A percentile compares a stretch with the other conserved stretches of the same genome.
Evolutionary conservation across 371 early-diverging fungal genomes (phyloP).

Genomic region (Zopfochytrium polystomum): DNA sequence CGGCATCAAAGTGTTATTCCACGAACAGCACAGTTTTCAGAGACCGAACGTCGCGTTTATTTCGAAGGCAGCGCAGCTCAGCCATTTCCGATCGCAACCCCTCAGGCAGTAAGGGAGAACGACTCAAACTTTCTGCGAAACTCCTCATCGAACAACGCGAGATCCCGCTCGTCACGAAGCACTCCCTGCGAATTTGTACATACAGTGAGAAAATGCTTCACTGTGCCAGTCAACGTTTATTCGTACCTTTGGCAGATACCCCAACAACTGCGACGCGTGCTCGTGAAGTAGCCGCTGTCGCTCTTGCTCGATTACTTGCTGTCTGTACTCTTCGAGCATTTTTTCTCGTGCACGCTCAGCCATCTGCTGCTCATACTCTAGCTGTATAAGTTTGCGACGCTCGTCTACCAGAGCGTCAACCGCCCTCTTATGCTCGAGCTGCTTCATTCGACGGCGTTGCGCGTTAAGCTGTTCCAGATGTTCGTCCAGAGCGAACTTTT

Average conservation of each 20-base stretch:
- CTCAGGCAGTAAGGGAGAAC: no score
- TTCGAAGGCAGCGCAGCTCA: no score
- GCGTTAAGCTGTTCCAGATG: conserved; percentile 48
- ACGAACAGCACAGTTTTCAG: no score
- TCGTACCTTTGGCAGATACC: conserved; percentile 51
- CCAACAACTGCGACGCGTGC: conserved; percentile 47
- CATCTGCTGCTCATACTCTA: conserved; percentile 28
- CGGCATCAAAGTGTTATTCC: no score
- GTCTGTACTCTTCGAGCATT: conserved; percentile 44
- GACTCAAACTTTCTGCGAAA: conserved; percentile 42
- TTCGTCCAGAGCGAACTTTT: conserved; percentile 51
- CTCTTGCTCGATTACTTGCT: conserved; percentile 54
- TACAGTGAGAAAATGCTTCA: not conserved
- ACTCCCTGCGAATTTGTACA: conserved; percentile 38
- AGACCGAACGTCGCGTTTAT: no score
- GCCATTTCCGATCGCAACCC: no score
- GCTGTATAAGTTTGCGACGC: conserved; percentile 30
- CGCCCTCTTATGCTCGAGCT: conserved; percentile 51
- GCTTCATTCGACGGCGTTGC: conserved; percentile 51
- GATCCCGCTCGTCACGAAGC: conserved; percentile 45
- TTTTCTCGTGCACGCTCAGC: conserved; percentile 32
- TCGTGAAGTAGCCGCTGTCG: conserved; percentile 52
- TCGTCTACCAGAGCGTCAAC: conserved; percentile 51
- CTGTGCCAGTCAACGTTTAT: not conserved
- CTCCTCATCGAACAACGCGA: conserved; percentile 53